Evolutionary conservation across 2,329 filamentous ascomycete genomes (phyloP).

Genomic region (Penicillium olsonii): DNA sequence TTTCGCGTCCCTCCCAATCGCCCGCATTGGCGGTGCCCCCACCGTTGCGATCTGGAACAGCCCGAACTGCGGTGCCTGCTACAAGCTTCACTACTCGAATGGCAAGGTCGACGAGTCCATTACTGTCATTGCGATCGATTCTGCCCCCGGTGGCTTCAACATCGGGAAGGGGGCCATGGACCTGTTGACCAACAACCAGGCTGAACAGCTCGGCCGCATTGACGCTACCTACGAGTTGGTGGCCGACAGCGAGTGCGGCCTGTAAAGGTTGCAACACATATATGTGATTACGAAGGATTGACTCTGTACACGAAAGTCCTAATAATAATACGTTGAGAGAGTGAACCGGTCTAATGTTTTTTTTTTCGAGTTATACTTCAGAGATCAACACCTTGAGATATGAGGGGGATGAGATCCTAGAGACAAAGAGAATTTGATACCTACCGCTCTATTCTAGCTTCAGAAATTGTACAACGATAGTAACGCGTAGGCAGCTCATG

Average conservation of each 20-base stretch:
- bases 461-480: too few species aligned
- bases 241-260: constrained; percentile 12
- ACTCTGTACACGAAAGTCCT: neutral
- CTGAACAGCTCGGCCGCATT: constrained; percentile 47
- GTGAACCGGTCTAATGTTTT: too few species aligned
- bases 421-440: too few species aligned
- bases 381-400: too few species aligned
- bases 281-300: neutral
- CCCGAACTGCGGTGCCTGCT: constrained; percentile 55
- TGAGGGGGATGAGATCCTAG: too few species aligned
- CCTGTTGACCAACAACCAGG: constrained; percentile 49
- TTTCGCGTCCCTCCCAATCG: constrained; percentile 49
- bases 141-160: constrained; percentile 50
- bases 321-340: neutral
- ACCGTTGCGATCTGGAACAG: constrained; percentile 52
- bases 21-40: constrained; percentile 52
- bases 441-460: too few species aligned
- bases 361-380: too few species aligned
- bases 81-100: constrained; percentile 50
- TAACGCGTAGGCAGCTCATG: too few species aligned
- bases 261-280: constrained; percentile 7
- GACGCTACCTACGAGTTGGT: constrained; percentile 30
- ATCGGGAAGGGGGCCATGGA: constrained; percentile 53
- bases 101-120: constrained; percentile 42
- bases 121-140: constrained; percentile 53